Evolutionary conservation across 768 basidiomycete genomes (phyloP).

Genomic region (Tubosaeta sp.): DNA sequence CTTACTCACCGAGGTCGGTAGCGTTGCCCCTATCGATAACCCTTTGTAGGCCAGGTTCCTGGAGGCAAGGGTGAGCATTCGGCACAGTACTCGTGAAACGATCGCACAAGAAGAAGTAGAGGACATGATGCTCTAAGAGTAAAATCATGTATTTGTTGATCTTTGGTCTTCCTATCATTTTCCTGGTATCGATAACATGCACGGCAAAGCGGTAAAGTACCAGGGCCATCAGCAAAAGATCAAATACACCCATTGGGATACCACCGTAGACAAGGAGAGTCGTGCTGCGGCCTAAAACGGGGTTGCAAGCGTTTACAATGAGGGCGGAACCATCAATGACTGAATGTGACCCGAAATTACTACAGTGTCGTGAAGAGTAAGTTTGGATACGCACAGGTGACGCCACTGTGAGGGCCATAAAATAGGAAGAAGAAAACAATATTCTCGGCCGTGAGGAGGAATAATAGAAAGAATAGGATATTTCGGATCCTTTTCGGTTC

Average conservation of each 20-base stretch:
- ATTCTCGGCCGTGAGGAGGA: not conserved
- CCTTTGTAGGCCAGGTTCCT: constrained; percentile 4
- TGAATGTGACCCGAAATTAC: not conserved
- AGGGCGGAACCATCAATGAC: too few relatives aligned
- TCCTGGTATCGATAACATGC: constrained; percentile 3
- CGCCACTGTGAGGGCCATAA: not conserved
- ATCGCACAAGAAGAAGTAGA: constrained; percentile 12
- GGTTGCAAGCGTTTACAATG: too few relatives aligned
- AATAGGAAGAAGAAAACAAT: not conserved
- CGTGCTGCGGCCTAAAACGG: not conserved
- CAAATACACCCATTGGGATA: constrained; percentile 3
- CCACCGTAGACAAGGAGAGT: not conserved
- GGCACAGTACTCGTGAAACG: not conserved
- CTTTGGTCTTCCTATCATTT: not conserved
- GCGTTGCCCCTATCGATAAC: not conserved
- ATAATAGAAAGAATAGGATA: constrained; percentile 2
- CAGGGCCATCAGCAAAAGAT: constrained; percentile 3
- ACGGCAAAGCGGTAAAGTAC: constrained; percentile 7
- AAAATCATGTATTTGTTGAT: constrained; percentile 10
- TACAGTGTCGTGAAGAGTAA: not conserved
- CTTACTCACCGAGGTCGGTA: not conserved
- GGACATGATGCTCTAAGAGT: constrained; percentile 4
- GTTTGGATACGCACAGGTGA: not conserved
- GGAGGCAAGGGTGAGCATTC: not conserved
- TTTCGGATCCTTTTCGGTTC: not conserved